Base-by-base conservation (phyloP, 306 rosid species). In the Dryas octopetala region DNA sequence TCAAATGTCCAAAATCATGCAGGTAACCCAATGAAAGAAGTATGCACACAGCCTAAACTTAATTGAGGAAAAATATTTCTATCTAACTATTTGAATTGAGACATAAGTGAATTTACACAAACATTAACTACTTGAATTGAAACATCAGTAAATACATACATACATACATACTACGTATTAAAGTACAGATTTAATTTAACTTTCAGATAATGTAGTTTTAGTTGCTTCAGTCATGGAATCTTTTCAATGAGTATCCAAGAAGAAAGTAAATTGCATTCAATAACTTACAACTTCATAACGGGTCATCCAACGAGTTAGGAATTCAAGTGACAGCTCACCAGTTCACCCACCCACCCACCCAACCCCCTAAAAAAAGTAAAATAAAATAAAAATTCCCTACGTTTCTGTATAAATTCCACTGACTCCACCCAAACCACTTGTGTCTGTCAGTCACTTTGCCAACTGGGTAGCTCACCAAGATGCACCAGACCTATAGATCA, bases 1-100 rank as follows among this genome's bases (percentile, higher is more conserved):
- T 82, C 54, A 73, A 61, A 80, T 46, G 67, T 62, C 79, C 62
- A 68, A 69, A 81, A 81, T 75, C 78, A 79, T 62, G 82, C 47
- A 76, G 73, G 64, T 38, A 74, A 26, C 64, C 28, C 47, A 54
- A 57, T 1, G 61, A 74, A 74, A 14, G 45, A n/a, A 52, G 53
- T 74, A 54, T 23, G 38, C 41, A 71, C 23, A 71, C 19, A 7
- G 23, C 62, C 52, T 23, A 51, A 57, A 16, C 43, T 8, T 28
- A 26, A 16, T 14, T 51, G 19, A 65, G 62, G 51, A 67, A 71
- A 11, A 40, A 2, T 55, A 61, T 23, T 66, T 59, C 43, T 15
- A 43, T 4, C 32, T 6, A 63, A 8, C 60, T 0, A 44, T 9
- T 16, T 48, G 9, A 68, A 62, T 5, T 7, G 11, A 46, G 72